Percentiles rank a stretch among this genome's conserved stretches.
Conservation (phyloP, 1,284 basidiomycete genomes). For the Melampsora larici-populina region DNA sequence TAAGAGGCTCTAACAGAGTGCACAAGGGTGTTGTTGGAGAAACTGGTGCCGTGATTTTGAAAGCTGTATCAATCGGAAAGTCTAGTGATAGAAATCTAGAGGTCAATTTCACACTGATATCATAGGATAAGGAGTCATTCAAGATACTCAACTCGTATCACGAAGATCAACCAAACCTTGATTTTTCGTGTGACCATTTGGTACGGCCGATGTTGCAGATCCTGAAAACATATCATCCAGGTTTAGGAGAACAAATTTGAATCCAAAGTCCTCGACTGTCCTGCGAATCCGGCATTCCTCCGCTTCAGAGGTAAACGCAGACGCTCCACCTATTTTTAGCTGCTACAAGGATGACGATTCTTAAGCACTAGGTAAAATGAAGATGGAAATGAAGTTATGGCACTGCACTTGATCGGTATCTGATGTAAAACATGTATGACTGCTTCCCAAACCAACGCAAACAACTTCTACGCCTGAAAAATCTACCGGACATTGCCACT, state of each 20-base stretch:
- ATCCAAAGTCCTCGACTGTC: conserved; percentile 21
- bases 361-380: not conserved
- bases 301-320: not conserved
- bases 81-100: not conserved
- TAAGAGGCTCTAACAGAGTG: conserved; percentile 11
- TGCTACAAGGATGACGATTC: not conserved
- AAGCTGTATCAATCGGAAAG: conserved; percentile 14
- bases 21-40: conserved; percentile 10
- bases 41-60: not conserved
- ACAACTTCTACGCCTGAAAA: conserved; percentile 28
- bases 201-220: not conserved
- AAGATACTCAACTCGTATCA: conserved; percentile 31
- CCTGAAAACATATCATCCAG: conserved; percentile 23
- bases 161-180: conserved; percentile 19
- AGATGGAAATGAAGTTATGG: not conserved
- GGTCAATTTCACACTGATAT: not conserved
- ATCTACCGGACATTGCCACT: conserved; percentile 35
- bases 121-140: not conserved
- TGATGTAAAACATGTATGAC: not conserved
- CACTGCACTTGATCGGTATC: not conserved
- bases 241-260: conserved; percentile 11
- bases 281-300: not conserved
- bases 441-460: conserved; percentile 18
- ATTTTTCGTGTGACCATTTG: not conserved
- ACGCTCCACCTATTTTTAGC: not conserved